Base-by-base conservation (phyloP, 257 asterid genomes). In the Solanum peruvianum region DNA sequence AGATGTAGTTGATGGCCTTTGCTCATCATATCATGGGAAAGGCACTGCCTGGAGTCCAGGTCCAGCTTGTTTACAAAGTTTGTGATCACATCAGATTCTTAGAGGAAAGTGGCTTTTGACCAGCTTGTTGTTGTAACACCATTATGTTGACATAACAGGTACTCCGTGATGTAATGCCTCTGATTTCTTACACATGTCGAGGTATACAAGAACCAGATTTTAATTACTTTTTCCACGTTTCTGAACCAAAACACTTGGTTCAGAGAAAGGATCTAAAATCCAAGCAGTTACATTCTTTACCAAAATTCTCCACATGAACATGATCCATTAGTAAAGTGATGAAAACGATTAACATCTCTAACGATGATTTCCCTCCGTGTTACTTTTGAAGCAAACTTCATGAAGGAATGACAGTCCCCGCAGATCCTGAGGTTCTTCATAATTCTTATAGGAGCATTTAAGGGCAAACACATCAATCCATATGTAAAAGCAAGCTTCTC, bases 241-340 rank as follows among this genome's bases (percentile, higher is more conserved):
- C 18, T 2, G 20, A 49, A 81, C 44, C 66, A 15, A 66, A 45
- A 18, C 0, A 16, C 37, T 76, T 42, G 37, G 66, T 44, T 25
- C 16, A 80, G 67, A 15, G 67, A 9, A 45, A n/a, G 44, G 20
- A 81, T 11, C 69, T 81, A 16, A 49, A 49, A 81, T 47, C 29
- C 29, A 9, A 81, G 20, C 7, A 29, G 69, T 81, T 49, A 2
- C 29, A 0, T 29, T 33, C 20, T 71, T 87, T 71, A 97, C 99
- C 98, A 96, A 89, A 97, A 97, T 11, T 94, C 99, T 85, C 98
- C 91, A 88, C 99, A 97, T 1, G 99, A 94, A 88, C 99, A 97
- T 7, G 60, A 78, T 7, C 99, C 99, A 77, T 92, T 89, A 18
- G 86, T 88, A 81, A 93, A 96, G 92, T 94, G 98, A 88, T 97